A percentile compares a stretch with the other conserved stretches of the same genome.
phyloP scores from a whole-genome alignment of 2,329 filamentous ascomycete genomes.

The Fusarium sp. region DNA sequence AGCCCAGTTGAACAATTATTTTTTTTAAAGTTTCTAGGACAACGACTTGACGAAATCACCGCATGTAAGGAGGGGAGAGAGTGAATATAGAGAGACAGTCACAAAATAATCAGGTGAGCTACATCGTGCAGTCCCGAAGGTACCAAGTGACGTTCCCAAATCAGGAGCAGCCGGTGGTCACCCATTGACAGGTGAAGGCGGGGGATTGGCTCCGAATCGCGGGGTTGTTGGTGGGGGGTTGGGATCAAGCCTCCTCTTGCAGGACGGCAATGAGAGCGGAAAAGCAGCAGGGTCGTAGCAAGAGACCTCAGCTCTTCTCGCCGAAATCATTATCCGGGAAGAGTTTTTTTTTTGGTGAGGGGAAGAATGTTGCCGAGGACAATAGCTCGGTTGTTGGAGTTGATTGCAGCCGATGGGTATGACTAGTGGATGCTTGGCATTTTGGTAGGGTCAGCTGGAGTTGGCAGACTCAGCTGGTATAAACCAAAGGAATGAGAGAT shows the following conservation, averaged over 20 bases:
- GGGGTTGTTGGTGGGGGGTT: conserved; percentile 4
- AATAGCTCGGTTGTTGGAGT: conserved; percentile 1
- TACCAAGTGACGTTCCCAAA: conserved; percentile 3
- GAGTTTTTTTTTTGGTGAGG: background rate
- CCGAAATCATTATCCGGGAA: background rate
- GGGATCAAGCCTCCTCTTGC: background rate
- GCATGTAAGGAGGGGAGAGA: background rate
- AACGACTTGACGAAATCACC: background rate
- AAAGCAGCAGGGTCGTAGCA: background rate
- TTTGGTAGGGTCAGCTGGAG: background rate
- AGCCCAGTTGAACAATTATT: background rate
- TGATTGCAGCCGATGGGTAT: background rate
- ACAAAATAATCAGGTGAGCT: conserved; percentile 12
- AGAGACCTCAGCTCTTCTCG: background rate
- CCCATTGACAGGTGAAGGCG: background rate
- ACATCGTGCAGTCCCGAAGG: background rate
- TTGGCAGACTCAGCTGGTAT: background rate
- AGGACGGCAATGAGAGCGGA: background rate
- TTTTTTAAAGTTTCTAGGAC: background rate
- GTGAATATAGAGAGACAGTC: background rate
- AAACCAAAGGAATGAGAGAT: background rate
- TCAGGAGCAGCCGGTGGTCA: background rate
- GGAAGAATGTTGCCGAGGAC: background rate
- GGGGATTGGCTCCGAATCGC: conserved; percentile 8
- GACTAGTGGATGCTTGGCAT: background rate